Conservation (phyloP, 495 filamentous ascomycete genomes). For the Bathelium albidoporum region DNA sequence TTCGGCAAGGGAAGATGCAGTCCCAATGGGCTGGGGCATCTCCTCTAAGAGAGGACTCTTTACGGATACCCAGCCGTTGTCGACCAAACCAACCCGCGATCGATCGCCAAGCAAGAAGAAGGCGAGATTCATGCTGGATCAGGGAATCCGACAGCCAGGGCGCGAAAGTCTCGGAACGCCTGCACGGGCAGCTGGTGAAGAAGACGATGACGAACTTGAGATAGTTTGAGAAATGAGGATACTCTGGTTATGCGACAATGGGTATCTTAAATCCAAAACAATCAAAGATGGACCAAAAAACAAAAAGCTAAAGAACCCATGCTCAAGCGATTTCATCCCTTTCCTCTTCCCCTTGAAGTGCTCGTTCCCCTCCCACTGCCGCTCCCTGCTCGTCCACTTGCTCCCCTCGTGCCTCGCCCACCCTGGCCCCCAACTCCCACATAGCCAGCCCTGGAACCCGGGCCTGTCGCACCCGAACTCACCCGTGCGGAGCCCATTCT, state of each 20-base stretch:
- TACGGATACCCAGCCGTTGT: slow-evolving; percentile 12
- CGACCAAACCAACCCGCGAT: slow-evolving; percentile 14
- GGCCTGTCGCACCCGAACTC: slow-evolving; percentile 18
- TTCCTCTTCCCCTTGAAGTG: slow-evolving; percentile 13
- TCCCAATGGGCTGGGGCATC: slow-evolving; percentile 33
- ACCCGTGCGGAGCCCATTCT: slow-evolving; percentile 34
- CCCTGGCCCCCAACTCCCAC: slow-evolving; percentile 37
- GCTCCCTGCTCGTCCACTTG: slow-evolving; percentile 39
- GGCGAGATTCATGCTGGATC: slow-evolving; percentile 31
- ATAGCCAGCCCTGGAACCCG: slow-evolving; percentile 36
- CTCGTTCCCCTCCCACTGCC: slow-evolving; percentile 40
- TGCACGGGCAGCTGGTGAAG: slow-evolving; percentile 28
- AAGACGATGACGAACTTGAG: slow-evolving; percentile 35
- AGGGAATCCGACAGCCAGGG: slow-evolving; percentile 33
- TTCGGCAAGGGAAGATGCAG: slow-evolving; percentile 26
- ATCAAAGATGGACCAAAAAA: too few relatives aligned
- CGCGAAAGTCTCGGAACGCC: slow-evolving; percentile 28
- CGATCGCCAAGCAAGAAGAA: slow-evolving; percentile 29
- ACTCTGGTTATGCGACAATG: neutral
- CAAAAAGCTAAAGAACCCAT: neutral
- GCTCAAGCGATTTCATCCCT: neutral
- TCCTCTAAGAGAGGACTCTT: slow-evolving; percentile 25
- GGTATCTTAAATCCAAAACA: neutral
- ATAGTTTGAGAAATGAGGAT: slow-evolving; percentile 19
- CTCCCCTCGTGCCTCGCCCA: slow-evolving; percentile 31